These are phyloP conservation scores for Arctostaphylos glauca DNA, from an alignment of 148 eudicot genomes.

Conservation along the genomic window DNA sequence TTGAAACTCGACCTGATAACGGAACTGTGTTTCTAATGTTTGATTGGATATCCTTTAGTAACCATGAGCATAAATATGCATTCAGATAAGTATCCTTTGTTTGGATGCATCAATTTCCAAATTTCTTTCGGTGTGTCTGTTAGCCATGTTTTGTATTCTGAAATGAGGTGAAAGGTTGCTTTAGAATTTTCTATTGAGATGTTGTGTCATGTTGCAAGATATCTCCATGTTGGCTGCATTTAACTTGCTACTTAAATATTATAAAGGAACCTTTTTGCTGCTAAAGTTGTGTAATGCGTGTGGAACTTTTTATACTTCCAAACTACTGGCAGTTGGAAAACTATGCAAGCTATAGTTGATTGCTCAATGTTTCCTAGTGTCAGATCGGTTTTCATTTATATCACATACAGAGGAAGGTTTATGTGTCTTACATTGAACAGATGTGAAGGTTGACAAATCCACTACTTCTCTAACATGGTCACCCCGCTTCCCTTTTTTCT, in stretches of 20 bases:
- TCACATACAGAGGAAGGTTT: not conserved
- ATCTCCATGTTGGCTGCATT: not conserved
- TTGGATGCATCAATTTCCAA: not conserved
- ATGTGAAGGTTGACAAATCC: not conserved
- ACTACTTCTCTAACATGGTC: not conserved
- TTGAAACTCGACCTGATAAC: not conserved
- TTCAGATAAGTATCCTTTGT: not conserved
- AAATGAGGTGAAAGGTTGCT: not conserved
- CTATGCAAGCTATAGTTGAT: not conserved
- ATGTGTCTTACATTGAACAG: not conserved
- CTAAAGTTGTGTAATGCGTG: not conserved
- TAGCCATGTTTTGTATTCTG: not conserved
- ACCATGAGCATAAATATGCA: not conserved
- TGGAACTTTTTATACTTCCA: too few relatives aligned
- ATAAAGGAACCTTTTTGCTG: not conserved
- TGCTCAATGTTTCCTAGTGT: not conserved
- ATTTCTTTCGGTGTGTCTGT: not conserved
- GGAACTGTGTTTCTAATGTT: not conserved
- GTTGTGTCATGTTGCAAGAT: not conserved
- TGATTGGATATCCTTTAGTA: not conserved
- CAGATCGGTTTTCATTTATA: not conserved
- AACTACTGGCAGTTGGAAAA: not conserved
- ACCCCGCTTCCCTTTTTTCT: too few relatives aligned
- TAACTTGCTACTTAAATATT: not conserved
- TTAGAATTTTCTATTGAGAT: not conserved